These are phyloP conservation scores for Wolfiporia cocos DNA, from an alignment of 1,284 basidiomycete genomes.

Conservation along the genomic window DNA sequence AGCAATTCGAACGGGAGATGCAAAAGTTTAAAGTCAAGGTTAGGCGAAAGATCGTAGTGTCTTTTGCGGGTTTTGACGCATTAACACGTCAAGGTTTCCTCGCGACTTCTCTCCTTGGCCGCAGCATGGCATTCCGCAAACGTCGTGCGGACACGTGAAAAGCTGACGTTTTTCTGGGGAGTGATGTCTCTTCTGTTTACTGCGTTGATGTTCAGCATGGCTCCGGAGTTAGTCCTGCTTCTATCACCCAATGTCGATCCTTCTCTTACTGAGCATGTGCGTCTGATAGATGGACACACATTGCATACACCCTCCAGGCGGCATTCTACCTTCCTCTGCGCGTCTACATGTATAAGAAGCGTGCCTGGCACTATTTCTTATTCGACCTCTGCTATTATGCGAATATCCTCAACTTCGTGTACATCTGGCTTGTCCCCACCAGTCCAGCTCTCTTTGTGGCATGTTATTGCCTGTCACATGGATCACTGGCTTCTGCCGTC, in stretches of 20 bases:
- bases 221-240: conserved; percentile 64
- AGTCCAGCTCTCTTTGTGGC: conserved; percentile 76
- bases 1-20: conserved; percentile 82
- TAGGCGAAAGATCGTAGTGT: conserved; percentile 11
- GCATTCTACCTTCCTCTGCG: conserved; percentile 78
- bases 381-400: conserved; percentile 92
- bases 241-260: conserved; percentile 14
- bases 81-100: conserved; percentile 50
- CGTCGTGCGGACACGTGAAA: conserved; percentile 86
- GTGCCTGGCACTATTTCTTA: conserved; percentile 89
- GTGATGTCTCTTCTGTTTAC: conserved; percentile 85
- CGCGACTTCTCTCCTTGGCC: conserved; percentile 65
- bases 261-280: conserved; percentile 1
- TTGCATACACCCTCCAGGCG: conserved; percentile 71
- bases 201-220: conserved; percentile 77
- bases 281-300: conserved; percentile 62
- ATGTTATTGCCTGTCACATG: conserved; percentile 85
- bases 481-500: conserved; percentile 86
- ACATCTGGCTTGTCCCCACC: conserved; percentile 78
- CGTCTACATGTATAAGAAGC: conserved; percentile 81
- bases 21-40: conserved; percentile 73
- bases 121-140: conserved; percentile 87
- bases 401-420: conserved; percentile 85
- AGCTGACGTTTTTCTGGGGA: conserved; percentile 87
- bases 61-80: conserved; percentile 3